Evolutionary conservation across 345 rosid species (phyloP), one percentile per base, ranked within the genome.

Genomic region (Hibiscus tridactylites): DNA sequence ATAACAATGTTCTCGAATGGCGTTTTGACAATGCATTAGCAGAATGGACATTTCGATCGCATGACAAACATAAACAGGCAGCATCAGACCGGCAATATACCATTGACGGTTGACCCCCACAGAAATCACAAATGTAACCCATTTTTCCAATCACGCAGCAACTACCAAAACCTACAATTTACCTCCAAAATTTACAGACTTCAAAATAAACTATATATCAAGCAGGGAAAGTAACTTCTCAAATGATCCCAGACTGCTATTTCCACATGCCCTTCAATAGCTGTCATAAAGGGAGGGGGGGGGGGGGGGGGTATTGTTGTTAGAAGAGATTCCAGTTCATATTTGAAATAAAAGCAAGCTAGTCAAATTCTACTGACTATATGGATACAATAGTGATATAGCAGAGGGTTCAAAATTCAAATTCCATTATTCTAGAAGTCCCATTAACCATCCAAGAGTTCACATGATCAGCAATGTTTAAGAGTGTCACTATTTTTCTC

Each of bases 61-160:
- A 96, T 8, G 99, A 96, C 46, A 96, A 88, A 78, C 98, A 96
- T 42, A 96, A 81, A 78, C 93, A 90, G 1, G 98, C 99, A 49
- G 88, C 92, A 84, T 96, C 99, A 0, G 99, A 96, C 29, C 95
- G 83, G 78, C 99, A 96, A 74, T 96, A 91, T 5, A 96, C 96
- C 86, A 91, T 82, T 16, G 99, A 86, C 82, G 95, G 88, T 82
- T 89, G 94, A 73, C 88, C 88, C 74, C 91, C 88, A 78, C 98
- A 96, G 78, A 92, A 96, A 75, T 96, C 99, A 81, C 99, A 96
- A 65, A 84, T 77, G 79, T 83, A 89, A 75, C 99, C 96, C 97
- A 96, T 95, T 26, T 83, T 84, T 46, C 49, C 69, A 35, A 62
- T 66, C 7, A 37, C 50, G 21, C 19, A 35, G 46, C 49, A 24